Percentiles rank a stretch among this genome's conserved stretches.
Evolutionary conservation across 805 yeast genomes (phyloP).

Genomic region (Candida endomychidarum): DNA sequence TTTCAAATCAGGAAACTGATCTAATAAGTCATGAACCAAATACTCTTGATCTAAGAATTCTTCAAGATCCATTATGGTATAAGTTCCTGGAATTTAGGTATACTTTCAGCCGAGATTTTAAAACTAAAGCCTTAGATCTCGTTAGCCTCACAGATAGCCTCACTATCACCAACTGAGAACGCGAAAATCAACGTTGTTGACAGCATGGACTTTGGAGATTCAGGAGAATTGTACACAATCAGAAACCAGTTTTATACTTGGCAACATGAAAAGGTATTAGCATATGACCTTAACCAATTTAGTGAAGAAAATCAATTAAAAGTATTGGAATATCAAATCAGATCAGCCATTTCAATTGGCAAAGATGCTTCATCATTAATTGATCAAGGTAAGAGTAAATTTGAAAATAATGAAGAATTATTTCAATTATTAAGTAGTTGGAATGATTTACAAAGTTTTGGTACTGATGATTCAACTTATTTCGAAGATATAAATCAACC

Average conservation of each 20-base stretch:
- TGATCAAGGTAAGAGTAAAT: conserved; percentile 32
- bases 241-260: conserved; percentile 64
- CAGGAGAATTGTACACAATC: conserved; percentile 53
- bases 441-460: conserved; percentile 43
- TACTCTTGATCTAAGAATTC: background rate
- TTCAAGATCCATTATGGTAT: conserved; percentile 1
- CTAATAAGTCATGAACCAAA: background rate
- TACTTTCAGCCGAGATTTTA: too few species aligned
- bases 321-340: conserved; percentile 40
- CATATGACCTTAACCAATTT: conserved; percentile 38
- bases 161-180: background rate
- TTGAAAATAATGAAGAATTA: conserved; percentile 34
- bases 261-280: conserved; percentile 47
- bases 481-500: conserved; percentile 39
- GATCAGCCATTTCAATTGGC: conserved; percentile 38
- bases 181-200: conserved; percentile 3
- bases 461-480: conserved; percentile 43
- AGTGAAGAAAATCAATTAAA: conserved; percentile 36
- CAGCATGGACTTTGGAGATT: conserved; percentile 40
- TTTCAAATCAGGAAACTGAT: background rate
- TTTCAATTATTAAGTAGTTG: conserved; percentile 42
- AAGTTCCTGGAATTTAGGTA: too few species aligned
- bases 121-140: too few species aligned
- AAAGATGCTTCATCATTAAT: conserved; percentile 41
- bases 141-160: too few species aligned